phyloP scores from a whole-genome alignment of 2,329 filamentous ascomycete species.

The Phoma sp. region DNA sequence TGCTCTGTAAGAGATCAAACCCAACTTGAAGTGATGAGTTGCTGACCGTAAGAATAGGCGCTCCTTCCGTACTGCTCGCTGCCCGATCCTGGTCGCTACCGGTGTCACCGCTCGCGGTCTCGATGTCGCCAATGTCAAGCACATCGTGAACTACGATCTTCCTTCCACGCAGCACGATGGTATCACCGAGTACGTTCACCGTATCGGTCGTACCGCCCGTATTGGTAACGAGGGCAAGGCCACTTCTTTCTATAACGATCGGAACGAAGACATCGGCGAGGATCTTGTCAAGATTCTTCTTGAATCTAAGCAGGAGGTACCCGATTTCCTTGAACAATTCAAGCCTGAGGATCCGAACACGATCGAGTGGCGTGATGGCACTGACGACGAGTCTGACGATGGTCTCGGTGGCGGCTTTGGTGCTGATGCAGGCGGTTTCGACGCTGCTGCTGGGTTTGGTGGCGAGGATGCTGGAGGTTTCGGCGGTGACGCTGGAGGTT shows the following conservation, averaged over 20 bases:
- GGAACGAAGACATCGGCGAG: slow-evolving; percentile 74
- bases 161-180: slow-evolving; percentile 79
- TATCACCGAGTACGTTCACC: slow-evolving; percentile 91
- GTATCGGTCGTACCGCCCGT: slow-evolving; percentile 93
- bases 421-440: slow-evolving; percentile 16
- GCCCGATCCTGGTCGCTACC: slow-evolving; percentile 85
- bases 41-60: slow-evolving; percentile 57
- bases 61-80: slow-evolving; percentile 76
- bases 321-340: slow-evolving; percentile 77
- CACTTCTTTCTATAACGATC: slow-evolving; percentile 86
- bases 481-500: slow-evolving; percentile 15
- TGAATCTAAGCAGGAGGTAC: slow-evolving; percentile 79
- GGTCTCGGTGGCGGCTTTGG: slow-evolving; percentile 28
- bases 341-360: slow-evolving; percentile 64
- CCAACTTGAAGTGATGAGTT: background rate
- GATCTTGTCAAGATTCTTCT: slow-evolving; percentile 82
- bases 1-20: slow-evolving; percentile 68
- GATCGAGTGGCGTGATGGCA: slow-evolving; percentile 63
- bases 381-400: slow-evolving; percentile 46
- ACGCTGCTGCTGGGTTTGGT: slow-evolving; percentile 17
- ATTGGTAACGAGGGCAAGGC: slow-evolving; percentile 88
- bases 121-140: slow-evolving; percentile 84
- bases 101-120: slow-evolving; percentile 87
- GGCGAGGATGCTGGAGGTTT: slow-evolving; percentile 11
- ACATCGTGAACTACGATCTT: slow-evolving; percentile 93